Base-by-base conservation (phyloP, 345 rosid genomes). In the Balakata baccata region DNA sequence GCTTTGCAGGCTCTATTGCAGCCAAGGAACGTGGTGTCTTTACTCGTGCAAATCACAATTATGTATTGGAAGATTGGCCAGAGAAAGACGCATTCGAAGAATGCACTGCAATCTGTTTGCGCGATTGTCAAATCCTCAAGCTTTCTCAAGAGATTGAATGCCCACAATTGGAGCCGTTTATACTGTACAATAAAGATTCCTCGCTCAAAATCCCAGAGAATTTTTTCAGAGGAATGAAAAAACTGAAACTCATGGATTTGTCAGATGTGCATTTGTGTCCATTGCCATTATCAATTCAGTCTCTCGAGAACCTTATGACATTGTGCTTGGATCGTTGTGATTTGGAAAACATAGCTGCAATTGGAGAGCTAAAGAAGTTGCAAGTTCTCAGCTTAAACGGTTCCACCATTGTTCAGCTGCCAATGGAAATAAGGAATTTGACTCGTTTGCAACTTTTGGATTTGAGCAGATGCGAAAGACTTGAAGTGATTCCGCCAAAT, bases 161-260 rank as follows among this genome's bases (percentile, higher is more conserved):
- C 54, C 79, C 79, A 0, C 65, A 70, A 11, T 81, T 85, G 0
- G 12, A 53, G 11, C 53, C 77, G 4, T 67, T 81, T 8, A 0
- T 50, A 0, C 5, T 79, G 6, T 0, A 0, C 8, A 5, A 0
- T 16, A 14, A 16, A 1, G 11, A 54, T 2, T 4, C 3, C 4
- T 66, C 64, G 3, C 1, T 59, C 8, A 11, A 51, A 22, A n/a
- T 81, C 3, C 68, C 82, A 0, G 53, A 45, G 0, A 7, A 8
- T 7, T 45, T 85, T 50, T 85, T 79, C 17, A 4, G 13, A 25
- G 49, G 69, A 2, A 51, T 22, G 50, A 74, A 29, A 47, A n/a
- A 69, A 22, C 82, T 81, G 8, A 75, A 65, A 64, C 84, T 85
- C 2, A 1, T 85, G 8, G 70, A 74, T 41, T 11, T 80, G 8